Evolutionary conservation across 129 eudicot genomes (phyloP).

Genomic region (Saposhnikovia divaricata): DNA sequence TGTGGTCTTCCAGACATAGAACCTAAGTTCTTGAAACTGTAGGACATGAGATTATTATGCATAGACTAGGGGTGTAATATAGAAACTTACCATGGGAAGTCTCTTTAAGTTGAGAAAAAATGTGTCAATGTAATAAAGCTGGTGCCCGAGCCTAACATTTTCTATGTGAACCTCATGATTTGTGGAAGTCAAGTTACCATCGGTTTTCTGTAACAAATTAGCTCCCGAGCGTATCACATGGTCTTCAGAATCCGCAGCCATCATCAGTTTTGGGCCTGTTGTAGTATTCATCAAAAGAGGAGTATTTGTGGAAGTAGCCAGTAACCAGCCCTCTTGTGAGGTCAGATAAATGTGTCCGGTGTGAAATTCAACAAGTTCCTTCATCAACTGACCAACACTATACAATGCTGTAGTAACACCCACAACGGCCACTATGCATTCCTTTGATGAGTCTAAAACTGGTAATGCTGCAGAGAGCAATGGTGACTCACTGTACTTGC

Average conservation of each 20-base stretch:
- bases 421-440: slow-evolving; percentile 85
- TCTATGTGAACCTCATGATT: slow-evolving; percentile 67
- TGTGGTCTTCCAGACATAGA: not conserved
- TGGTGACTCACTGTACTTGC: slow-evolving; percentile 70
- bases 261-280: slow-evolving; percentile 60
- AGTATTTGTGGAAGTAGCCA: slow-evolving; percentile 81
- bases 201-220: slow-evolving; percentile 47
- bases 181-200: slow-evolving; percentile 38
- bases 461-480: slow-evolving; percentile 93
- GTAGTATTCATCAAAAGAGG: slow-evolving; percentile 57
- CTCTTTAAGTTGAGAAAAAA: slow-evolving; percentile 78
- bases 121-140: slow-evolving; percentile 74
- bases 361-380: slow-evolving; percentile 73
- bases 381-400: slow-evolving; percentile 91
- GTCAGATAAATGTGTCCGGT: slow-evolving; percentile 86
- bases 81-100: slow-evolving; percentile 82
- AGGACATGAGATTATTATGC: not conserved
- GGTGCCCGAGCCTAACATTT: slow-evolving; percentile 50
- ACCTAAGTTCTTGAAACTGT: not conserved
- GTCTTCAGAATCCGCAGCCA: slow-evolving; percentile 76
- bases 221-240: slow-evolving; percentile 66
- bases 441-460: slow-evolving; percentile 57
- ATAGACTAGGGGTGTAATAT: not conserved
- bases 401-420: slow-evolving; percentile 85
- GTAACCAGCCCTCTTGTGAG: slow-evolving; percentile 88